phyloP scores from a whole-genome alignment of 2,329 filamentous ascomycete genomes.

The Diaporthe caulivora region DNA sequence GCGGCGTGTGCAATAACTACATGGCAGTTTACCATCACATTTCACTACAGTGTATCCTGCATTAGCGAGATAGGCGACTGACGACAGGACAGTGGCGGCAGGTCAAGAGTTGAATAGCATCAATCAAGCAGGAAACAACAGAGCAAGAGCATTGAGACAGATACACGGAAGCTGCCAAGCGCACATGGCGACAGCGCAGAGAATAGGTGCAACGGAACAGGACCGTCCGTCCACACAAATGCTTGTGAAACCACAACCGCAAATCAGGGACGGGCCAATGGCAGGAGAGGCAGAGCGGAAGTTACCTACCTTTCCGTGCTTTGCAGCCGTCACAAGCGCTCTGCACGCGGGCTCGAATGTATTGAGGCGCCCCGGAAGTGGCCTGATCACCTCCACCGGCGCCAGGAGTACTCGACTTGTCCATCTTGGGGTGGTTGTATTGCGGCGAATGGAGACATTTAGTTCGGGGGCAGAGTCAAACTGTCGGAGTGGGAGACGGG shows the following conservation, averaged over 20 bases:
- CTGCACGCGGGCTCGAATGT: constrained; percentile 56
- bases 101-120: not conserved
- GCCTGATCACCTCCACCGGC: constrained; percentile 30
- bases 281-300: not conserved
- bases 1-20: constrained; percentile 61
- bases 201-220: not conserved
- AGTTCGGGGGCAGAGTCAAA: constrained; percentile 25
- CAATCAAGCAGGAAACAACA: not conserved
- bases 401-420: constrained; percentile 30
- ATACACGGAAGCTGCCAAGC: not conserved
- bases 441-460: constrained; percentile 26
- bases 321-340: constrained; percentile 69
- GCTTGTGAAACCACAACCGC: not conserved
- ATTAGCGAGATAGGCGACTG: not conserved
- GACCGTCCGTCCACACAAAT: not conserved
- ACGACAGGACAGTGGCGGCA: not conserved
- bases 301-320: constrained; percentile 56
- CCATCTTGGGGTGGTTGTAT: constrained; percentile 7
- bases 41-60: constrained; percentile 50
- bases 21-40: constrained; percentile 67
- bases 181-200: not conserved
- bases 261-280: constrained; percentile 41
- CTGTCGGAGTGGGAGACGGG: not conserved
- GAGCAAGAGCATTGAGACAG: not conserved
- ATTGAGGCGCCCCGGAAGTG: constrained; percentile 29